Conservation (phyloP, 1,284 basidiomycete genomes). For the Vanrija sp. region DNA sequence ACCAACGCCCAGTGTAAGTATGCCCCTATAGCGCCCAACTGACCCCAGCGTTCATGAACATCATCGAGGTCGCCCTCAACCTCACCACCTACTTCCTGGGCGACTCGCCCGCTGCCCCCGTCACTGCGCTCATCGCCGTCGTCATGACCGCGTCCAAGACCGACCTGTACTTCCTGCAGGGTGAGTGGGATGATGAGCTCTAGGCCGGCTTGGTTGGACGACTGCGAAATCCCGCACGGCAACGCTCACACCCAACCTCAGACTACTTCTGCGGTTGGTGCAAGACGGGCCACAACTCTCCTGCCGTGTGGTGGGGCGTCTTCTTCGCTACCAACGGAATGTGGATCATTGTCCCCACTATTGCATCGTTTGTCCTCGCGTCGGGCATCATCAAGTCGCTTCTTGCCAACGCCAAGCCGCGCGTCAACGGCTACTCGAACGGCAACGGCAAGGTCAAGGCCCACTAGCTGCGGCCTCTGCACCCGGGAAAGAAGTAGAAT, state of each 20-base stretch:
- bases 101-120: slow-evolving; percentile 51
- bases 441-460: too few relatives aligned
- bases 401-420: too few relatives aligned
- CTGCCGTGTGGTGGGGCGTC: slow-evolving; percentile 54
- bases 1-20: slow-evolving; percentile 75
- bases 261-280: slow-evolving; percentile 55
- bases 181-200: slow-evolving; percentile 35
- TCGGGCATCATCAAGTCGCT: slow-evolving; percentile 26
- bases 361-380: slow-evolving; percentile 33
- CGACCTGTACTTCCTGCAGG: slow-evolving; percentile 71
- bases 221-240: background rate
- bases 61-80: slow-evolving; percentile 75
- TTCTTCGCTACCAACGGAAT: slow-evolving; percentile 73
- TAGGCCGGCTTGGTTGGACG: slow-evolving; percentile 23
- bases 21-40: background rate
- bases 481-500: too few relatives aligned
- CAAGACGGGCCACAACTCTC: slow-evolving; percentile 68
- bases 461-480: too few relatives aligned
- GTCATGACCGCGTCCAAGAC: slow-evolving; percentile 82
- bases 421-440: too few relatives aligned
- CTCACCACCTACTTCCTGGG: slow-evolving; percentile 70
- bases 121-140: slow-evolving; percentile 69
- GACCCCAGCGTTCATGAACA: slow-evolving; percentile 65
- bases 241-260: slow-evolving; percentile 3
- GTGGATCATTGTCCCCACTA: slow-evolving; percentile 39